These are phyloP conservation scores for Erodium texanum DNA, from an alignment of 441 rosid genomes.

Conservation along the genomic window DNA sequence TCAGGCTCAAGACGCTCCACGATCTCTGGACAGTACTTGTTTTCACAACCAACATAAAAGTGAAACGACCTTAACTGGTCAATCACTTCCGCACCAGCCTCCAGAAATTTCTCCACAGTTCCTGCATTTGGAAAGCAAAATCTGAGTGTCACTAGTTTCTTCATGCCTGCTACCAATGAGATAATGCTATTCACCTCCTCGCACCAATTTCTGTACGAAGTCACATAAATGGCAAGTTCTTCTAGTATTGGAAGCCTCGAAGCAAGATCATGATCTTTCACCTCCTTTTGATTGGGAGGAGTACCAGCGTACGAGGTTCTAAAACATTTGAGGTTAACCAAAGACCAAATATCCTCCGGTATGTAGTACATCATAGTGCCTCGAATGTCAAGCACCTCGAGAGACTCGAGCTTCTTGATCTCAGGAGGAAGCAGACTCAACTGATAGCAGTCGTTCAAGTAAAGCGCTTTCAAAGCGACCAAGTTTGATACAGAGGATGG, in stretches of 20 bases:
- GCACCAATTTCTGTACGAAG: not conserved
- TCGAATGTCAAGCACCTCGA: constrained; percentile 3
- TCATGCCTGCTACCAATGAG: not conserved
- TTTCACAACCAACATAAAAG: not conserved
- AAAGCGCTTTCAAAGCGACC: not conserved
- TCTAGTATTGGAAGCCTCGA: not conserved
- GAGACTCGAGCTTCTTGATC: not conserved
- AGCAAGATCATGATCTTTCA: not conserved
- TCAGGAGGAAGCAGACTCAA: not conserved
- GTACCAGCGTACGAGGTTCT: not conserved
- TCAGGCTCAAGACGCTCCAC: not conserved
- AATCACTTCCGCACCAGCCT: not conserved
- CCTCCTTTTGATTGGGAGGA: not conserved
- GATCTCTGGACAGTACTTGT: not conserved
- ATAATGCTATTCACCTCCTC: not conserved
- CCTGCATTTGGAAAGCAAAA: not conserved
- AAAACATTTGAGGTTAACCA: not conserved
- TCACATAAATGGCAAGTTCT: not conserved
- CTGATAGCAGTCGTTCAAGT: not conserved
- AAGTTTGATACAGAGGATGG: not conserved
- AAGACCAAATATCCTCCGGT: not conserved
- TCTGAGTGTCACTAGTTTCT: not conserved
- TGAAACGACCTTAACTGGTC: not conserved
- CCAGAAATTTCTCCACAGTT: not conserved
- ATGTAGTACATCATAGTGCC: not conserved